Base-by-base conservation (phyloP, 176 grass and related monocot genomes). In the Carex parvula region DNA sequence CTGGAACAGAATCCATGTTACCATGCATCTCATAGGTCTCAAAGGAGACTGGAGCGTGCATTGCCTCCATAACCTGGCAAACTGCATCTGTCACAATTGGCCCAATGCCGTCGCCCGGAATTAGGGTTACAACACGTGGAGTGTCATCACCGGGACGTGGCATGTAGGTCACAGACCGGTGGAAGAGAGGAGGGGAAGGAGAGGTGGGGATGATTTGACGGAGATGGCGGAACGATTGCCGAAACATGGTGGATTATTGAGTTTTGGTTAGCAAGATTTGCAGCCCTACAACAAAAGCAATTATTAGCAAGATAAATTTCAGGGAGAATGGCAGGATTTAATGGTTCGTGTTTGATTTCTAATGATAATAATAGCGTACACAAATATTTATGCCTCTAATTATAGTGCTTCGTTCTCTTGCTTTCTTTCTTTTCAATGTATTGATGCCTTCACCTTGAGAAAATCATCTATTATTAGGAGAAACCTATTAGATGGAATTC, bases 81-180 rank as follows among this genome's bases (percentile, higher is more conserved):
- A 94, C 95, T 62, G 95, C 84, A 69, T 89, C 92, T 0, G 95
- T 98, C 57, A 98, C 92, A 3, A 98, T 88, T 29, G 92, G 95
- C 3, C 95, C 95, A 57, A 98, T 98, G 9, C 95, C 92, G 56
- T 98, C 95, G n/a, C 95, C 95, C 12, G 95, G 95, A 61, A 98
- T 98, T 60, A 98, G 88, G 22, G 95, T 98, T 24, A 98, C 89
- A 58, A 84, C 53, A 21, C 91, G 91, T 76, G 95, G 92, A 9
- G 87, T 81, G 55, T 90, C 95, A 79, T 98, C 95, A 65, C 92
- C 95, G 3, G 95, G 95, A 44, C 95, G 89, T 20, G 95, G 95
- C 95, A 98, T 98, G 92, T 98, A 98, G 79, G 95, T 98, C 79
- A 98, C 95, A 4, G 88, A 90, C 29, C 94, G 94, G 59, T 90